A percentile compares a stretch with the other conserved stretches of the same genome.
These are phyloP conservation scores for Coriaria nepalensis DNA, from an alignment of 306 rosid genomes.

Conservation along the genomic window DNA sequence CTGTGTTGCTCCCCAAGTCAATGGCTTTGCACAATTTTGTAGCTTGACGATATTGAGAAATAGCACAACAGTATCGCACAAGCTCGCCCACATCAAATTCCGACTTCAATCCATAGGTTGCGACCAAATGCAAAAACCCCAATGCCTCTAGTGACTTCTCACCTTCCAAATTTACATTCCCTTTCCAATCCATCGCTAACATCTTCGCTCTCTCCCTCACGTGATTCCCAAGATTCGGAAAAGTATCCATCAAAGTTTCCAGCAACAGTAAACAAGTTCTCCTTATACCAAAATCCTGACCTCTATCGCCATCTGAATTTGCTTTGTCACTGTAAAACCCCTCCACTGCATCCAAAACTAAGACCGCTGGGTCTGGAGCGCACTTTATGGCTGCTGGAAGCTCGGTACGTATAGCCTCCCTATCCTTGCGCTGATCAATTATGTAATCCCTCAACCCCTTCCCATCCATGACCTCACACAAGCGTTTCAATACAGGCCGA, in stretches of 20 bases:
- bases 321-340: conserved; percentile 22
- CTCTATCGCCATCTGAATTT: conserved; percentile 10
- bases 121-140: conserved; percentile 51
- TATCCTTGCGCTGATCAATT: conserved; percentile 15
- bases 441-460: conserved; percentile 45
- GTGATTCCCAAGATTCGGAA: conserved; percentile 22
- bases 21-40: conserved; percentile 28
- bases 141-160: conserved; percentile 27
- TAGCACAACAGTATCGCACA: conserved; percentile 22
- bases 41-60: conserved; percentile 32
- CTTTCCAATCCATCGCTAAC: conserved; percentile 43
- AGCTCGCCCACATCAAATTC: conserved; percentile 44
- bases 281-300: conserved; percentile 23
- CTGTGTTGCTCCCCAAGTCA: conserved; percentile 30
- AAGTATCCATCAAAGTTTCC: conserved; percentile 33
- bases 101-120: conserved; percentile 36
- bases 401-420: conserved; percentile 28
- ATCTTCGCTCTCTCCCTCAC: conserved; percentile 37
- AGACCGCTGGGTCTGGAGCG: conserved; percentile 34
- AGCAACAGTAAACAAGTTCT: conserved; percentile 40
- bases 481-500: conserved; percentile 24
- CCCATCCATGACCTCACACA: conserved; percentile 55
- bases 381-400: conserved; percentile 31
- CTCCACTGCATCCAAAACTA: conserved; percentile 53
- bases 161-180: conserved; percentile 16